Base-by-base conservation (phyloP, 352 stramenopile genomes). In the Pelagophyceae sp. region DNA sequence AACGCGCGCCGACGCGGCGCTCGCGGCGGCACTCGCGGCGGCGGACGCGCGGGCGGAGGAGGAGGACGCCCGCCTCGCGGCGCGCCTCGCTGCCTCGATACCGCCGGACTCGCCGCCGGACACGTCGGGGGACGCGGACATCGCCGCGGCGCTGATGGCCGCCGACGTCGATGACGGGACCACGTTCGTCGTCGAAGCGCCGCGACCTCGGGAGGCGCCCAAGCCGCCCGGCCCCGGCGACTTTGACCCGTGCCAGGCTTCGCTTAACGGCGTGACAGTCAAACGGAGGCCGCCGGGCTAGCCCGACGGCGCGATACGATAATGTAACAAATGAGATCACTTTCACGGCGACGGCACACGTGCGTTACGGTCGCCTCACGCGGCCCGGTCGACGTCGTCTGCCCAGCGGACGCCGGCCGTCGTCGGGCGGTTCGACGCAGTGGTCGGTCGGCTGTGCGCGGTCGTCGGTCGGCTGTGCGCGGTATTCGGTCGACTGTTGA, bases 211-310 rank as follows among this genome's bases (percentile, higher is more conserved):
- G 37, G 35, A 67, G 23, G 45, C n/a, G 61, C 3, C 5, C 61
- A 25, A 15, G 61, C n/a, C 29, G 61, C 61, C 61, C 3, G 31
- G 1, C 20, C 33, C 33, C 25, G 35, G 19, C 17, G 35, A 33
- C 35, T 74, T 74, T n/a, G 67, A 74, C 67, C 67, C 67, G 15
- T 74, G 25, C 67, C 31, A 50, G 23, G 6, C 67, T 11, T 54
- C 33, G 15, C 33, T 74, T 23, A 74, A 74, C 67, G 67, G 67
- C 38, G 20, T 5, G 25, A 60, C 35, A 2, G 58, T 40, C n/a
- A 15, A 63, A 2, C 54, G 15, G 54, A 63, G 45, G 11, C 45
- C 45, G 11, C 11, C 11, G 11, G 11, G 23, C 45, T 23, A 54
- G 11, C 45, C 45, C 23, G 45, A 54, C 45, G 23, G 45, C 45